Evolutionary conservation across 2,329 filamentous ascomycete species (phyloP).

Genomic region (Harringtonia aguacate): DNA sequence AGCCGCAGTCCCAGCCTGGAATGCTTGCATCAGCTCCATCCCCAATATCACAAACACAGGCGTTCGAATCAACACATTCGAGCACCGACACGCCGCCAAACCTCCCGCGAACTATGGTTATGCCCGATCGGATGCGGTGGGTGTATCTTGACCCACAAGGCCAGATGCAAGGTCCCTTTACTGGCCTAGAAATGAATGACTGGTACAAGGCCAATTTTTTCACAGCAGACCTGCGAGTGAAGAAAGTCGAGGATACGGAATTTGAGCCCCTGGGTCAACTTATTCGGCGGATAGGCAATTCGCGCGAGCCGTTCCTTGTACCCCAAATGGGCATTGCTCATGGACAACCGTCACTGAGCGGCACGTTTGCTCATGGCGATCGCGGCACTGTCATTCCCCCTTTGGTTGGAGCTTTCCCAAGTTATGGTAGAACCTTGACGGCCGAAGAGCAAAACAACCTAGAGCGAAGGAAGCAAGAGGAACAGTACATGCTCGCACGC

Average conservation of each 20-base stretch:
- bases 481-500: constrained; percentile 91
- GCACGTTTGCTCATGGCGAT: constrained; percentile 35
- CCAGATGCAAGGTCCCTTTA: constrained; percentile 87
- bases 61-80: constrained; percentile 32
- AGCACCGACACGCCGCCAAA: constrained; percentile 27
- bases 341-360: constrained; percentile 52
- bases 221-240: constrained; percentile 85
- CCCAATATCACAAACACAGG: constrained; percentile 3
- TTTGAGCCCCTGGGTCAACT: constrained; percentile 94
- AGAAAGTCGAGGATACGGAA: constrained; percentile 85
- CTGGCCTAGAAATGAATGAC: constrained; percentile 96
- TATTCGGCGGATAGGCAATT: constrained; percentile 92
- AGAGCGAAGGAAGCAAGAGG: constrained; percentile 92
- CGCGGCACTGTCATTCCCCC: constrained; percentile 67
- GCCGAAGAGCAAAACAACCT: constrained; percentile 97
- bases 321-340: constrained; percentile 94
- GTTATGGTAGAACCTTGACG: constrained; percentile 90
- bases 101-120: constrained; percentile 86
- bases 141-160: constrained; percentile 94
- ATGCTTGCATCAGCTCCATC: constrained; percentile 7
- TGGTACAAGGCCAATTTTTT: constrained; percentile 99
- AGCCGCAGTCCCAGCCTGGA: constrained; percentile 17
- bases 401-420: constrained; percentile 87
- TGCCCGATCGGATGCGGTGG: constrained; percentile 98
- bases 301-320: constrained; percentile 91